phyloP scores from a whole-genome alignment of 2,329 filamentous ascomycete species.

The Chaetomiaceae sp. region DNA sequence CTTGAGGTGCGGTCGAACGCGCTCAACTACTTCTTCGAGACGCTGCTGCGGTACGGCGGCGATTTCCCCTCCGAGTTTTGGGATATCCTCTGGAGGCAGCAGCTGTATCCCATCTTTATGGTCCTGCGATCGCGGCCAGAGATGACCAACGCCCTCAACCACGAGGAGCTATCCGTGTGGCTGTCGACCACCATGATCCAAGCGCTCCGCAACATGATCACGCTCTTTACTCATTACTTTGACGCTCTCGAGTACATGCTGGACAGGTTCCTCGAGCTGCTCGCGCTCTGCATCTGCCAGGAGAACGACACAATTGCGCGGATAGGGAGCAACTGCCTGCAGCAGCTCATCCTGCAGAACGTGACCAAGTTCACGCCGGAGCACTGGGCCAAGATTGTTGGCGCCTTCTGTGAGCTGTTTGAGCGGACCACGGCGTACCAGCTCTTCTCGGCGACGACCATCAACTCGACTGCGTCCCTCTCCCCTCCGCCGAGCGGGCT shows the following conservation, averaged over 20 bases:
- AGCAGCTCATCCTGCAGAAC: conserved; percentile 94
- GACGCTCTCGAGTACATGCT: conserved; percentile 96
- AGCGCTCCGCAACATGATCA: conserved; percentile 96
- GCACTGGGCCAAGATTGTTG: conserved; percentile 94
- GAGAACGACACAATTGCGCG: conserved; percentile 98
- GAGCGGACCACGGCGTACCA: conserved; percentile 91
- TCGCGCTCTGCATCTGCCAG: conserved; percentile 95
- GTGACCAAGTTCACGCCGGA: conserved; percentile 82
- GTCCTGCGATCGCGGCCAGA: conserved; percentile 94
- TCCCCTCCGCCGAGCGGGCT: conserved; percentile 51
- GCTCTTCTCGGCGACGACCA: conserved; percentile 77
- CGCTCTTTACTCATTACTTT: conserved; percentile 97
- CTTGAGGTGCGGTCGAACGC: conserved; percentile 89
- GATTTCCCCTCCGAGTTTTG: conserved; percentile 93
- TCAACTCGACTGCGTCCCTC: conserved; percentile 49
- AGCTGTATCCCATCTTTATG: conserved; percentile 98
- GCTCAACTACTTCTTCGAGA: conserved; percentile 94
- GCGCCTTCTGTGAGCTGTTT: conserved; percentile 93
- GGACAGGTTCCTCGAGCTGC: conserved; percentile 88
- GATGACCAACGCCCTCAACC: conserved; percentile 90
- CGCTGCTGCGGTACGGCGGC: conserved; percentile 81
- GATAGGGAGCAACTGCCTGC: conserved; percentile 96
- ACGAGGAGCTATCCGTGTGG: conserved; percentile 97
- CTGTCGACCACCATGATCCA: conserved; percentile 99
- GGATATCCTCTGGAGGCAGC: conserved; percentile 96